A percentile compares a stretch with the other conserved stretches of the same genome.
Conservation (phyloP, 306 rosid species). For the Cucumis melo region DNA sequence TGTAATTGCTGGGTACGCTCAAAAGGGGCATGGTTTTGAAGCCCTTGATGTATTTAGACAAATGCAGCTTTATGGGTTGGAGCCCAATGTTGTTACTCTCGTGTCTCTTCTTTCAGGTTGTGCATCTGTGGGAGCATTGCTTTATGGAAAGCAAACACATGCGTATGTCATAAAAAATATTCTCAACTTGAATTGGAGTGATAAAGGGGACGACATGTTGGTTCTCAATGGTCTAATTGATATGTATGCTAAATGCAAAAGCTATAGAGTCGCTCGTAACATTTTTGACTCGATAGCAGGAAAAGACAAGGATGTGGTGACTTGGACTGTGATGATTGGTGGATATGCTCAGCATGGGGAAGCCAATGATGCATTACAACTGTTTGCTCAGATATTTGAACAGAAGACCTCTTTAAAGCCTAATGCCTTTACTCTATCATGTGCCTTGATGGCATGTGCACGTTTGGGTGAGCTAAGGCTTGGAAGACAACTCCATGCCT, state of each 20-base stretch:
- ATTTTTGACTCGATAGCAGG: constrained; percentile 46
- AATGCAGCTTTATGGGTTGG: constrained; percentile 40
- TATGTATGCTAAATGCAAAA: constrained; percentile 75
- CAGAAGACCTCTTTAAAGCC: constrained; percentile 32
- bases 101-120: constrained; percentile 75
- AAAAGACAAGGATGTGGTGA: constrained; percentile 51
- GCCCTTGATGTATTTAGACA: constrained; percentile 58
- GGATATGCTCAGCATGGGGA: constrained; percentile 88
- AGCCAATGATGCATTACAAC: constrained; percentile 59
- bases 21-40: constrained; percentile 52
- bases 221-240: constrained; percentile 72
- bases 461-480: constrained; percentile 53
- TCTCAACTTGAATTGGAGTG: constrained; percentile 24
- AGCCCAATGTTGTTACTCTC: constrained; percentile 60
- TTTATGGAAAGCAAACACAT: constrained; percentile 62
- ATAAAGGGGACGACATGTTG: constrained; percentile 40
- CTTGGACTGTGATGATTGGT: constrained; percentile 85
- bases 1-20: constrained; percentile 70
- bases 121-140: constrained; percentile 59
- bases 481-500: constrained; percentile 61
- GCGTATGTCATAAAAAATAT: constrained; percentile 50
- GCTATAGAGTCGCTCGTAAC: constrained; percentile 25
- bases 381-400: constrained; percentile 55
- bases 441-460: constrained; percentile 83
- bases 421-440: constrained; percentile 69